Percentiles rank a stretch among this genome's conserved stretches.
These are phyloP conservation scores for Nitzschia inconspicua DNA, from an alignment of 108 stramenopile genomes.

Conservation along the genomic window DNA sequence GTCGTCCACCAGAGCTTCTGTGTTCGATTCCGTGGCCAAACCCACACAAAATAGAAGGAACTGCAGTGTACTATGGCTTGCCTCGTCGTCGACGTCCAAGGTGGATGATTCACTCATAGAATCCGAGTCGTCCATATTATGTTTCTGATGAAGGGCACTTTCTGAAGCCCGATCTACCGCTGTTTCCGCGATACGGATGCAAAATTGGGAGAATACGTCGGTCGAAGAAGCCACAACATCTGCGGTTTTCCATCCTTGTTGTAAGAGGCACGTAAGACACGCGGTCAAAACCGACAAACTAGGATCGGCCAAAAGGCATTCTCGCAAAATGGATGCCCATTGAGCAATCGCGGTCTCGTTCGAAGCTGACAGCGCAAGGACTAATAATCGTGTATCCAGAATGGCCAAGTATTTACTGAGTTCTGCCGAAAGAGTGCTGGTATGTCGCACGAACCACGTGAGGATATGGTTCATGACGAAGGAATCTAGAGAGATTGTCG, in stretches of 20 bases:
- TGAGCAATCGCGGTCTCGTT: conserved; percentile 9
- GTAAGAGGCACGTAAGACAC: conserved; percentile 1
- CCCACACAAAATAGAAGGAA: conserved; percentile 55
- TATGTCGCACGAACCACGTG: conserved; percentile 69
- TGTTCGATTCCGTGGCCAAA: conserved; percentile 12
- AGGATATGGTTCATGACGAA: conserved; percentile 75
- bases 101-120: too few species aligned
- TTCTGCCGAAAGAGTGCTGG: conserved; percentile 29
- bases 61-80: background rate
- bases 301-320: conserved; percentile 59
- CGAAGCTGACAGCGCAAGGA: background rate
- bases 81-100: background rate
- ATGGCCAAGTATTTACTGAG: conserved; percentile 4
- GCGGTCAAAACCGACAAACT: conserved; percentile 31
- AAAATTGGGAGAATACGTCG: conserved; percentile 48
- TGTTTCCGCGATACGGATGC: conserved; percentile 36
- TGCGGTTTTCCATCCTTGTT: background rate
- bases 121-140: too few species aligned
- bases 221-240: background rate
- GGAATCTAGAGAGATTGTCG: conserved; percentile 23
- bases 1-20: conserved; percentile 18
- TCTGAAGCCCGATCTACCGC: conserved; percentile 15
- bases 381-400: conserved; percentile 48
- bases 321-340: conserved; percentile 62
- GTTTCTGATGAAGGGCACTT: too few species aligned